Percentiles rank a stretch among this genome's conserved stretches.
Evolutionary conservation across 2,329 filamentous ascomycete species (phyloP).

Genomic region (Neocucurbitaria cava): DNA sequence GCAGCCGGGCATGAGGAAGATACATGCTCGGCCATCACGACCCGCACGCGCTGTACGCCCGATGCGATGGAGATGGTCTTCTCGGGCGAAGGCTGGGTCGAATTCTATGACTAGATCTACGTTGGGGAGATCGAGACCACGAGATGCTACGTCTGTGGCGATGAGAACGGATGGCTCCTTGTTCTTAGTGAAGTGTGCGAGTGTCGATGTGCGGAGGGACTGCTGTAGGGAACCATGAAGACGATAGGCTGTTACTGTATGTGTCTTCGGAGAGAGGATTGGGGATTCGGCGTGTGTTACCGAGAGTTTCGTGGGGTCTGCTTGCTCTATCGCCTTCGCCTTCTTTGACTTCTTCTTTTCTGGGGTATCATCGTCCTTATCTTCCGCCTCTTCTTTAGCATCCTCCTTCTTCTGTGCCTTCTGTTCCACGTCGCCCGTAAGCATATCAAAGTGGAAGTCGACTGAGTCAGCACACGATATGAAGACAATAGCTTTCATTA

Average conservation of each 20-base stretch:
- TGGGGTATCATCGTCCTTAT: constrained; percentile 24
- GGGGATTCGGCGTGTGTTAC: constrained; percentile 72
- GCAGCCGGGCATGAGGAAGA: constrained; percentile 88
- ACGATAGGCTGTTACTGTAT: constrained; percentile 79
- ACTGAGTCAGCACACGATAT: constrained; percentile 97
- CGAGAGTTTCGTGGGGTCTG: constrained; percentile 51
- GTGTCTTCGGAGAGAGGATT: constrained; percentile 76
- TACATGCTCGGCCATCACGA: constrained; percentile 80
- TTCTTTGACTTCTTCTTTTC: constrained; percentile 35
- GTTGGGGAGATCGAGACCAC: constrained; percentile 92
- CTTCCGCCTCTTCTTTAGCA: constrained; percentile 33
- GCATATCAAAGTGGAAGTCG: constrained; percentile 91
- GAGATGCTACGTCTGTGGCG: constrained; percentile 94
- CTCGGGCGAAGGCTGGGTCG: constrained; percentile 90
- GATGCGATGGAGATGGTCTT: constrained; percentile 93
- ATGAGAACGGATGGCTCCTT: constrained; percentile 81
- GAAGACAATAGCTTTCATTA: constrained; percentile 97
- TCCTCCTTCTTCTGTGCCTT: constrained; percentile 31
- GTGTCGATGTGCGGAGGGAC: constrained; percentile 82
- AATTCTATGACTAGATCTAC: constrained; percentile 96
- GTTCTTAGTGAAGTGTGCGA: constrained; percentile 78
- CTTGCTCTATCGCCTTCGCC: constrained; percentile 49
- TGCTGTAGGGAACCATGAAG: constrained; percentile 94
- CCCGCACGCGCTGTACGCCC: constrained; percentile 94
- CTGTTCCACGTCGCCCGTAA: constrained; percentile 59